Conservation (phyloP, 2,329 filamentous ascomycete species). For the Hymenoscyphus occultus region DNA sequence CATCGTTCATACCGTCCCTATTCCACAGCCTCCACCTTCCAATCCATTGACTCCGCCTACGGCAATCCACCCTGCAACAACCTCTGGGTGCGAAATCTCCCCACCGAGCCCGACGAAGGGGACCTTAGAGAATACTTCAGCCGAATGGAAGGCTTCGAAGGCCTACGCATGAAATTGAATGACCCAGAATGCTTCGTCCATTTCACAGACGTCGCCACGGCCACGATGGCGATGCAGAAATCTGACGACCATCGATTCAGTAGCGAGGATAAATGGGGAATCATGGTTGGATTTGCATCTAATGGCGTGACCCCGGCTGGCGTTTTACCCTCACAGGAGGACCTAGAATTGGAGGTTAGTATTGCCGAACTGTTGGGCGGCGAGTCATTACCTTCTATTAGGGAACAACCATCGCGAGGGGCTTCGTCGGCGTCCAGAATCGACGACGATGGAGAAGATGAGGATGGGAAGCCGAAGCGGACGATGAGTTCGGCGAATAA, state of each 20-base stretch:
- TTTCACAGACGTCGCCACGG: conserved; percentile 6
- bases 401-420: conserved; percentile 4
- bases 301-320: conserved; percentile 7
- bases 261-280: conserved; percentile 15
- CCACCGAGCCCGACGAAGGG: conserved; percentile 11
- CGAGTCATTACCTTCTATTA: conserved; percentile 5
- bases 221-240: conserved; percentile 9
- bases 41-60: conserved; percentile 16
- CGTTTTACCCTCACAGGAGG: conserved; percentile 8
- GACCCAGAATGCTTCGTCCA: conserved; percentile 18
- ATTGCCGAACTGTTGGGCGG: conserved; percentile 11
- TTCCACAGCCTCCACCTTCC: conserved; percentile 13
- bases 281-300: conserved; percentile 15
- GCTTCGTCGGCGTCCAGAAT: background rate
- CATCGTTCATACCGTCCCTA: conserved; percentile 12
- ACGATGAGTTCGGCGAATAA: conserved; percentile 6
- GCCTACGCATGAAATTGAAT: conserved; percentile 16
- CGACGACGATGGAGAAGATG: background rate
- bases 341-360: conserved; percentile 13
- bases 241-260: conserved; percentile 16
- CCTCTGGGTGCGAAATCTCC: conserved; percentile 14
- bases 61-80: conserved; percentile 16
- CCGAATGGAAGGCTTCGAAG: conserved; percentile 11
- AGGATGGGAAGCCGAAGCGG: background rate
- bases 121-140: conserved; percentile 13